phyloP scores from a whole-genome alignment of 441 rosid species.

The Erodium moschatum region DNA sequence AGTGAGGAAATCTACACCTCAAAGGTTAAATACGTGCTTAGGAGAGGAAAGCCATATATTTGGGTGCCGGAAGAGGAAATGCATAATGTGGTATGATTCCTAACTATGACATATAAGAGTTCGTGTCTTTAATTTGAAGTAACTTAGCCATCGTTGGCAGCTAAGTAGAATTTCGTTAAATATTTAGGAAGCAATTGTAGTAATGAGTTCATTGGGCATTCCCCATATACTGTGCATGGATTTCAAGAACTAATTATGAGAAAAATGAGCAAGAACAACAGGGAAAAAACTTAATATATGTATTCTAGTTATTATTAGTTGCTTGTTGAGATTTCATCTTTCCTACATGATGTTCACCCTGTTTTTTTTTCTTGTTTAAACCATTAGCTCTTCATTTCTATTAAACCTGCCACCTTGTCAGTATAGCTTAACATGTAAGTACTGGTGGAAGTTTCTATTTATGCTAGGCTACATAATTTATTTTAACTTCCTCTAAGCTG shows the following conservation, averaged over 20 bases:
- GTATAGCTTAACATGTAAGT: not conserved
- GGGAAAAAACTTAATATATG: not conserved
- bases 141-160: not conserved
- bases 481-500: not conserved
- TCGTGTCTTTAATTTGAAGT: not conserved
- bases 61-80: constrained; percentile 74
- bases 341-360: not conserved
- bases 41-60: constrained; percentile 64
- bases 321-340: not conserved
- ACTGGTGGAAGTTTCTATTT: not conserved
- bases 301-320: not conserved
- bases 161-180: not conserved
- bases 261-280: not conserved
- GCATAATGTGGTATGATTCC: constrained; percentile 65
- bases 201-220: not conserved
- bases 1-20: constrained; percentile 70
- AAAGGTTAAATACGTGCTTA: constrained; percentile 67
- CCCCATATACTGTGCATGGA: not conserved
- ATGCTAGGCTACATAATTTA: not conserved
- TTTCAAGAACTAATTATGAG: not conserved
- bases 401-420: not conserved
- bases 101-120: not conserved
- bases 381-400: not conserved
- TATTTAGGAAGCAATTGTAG: not conserved
- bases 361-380: no score